Base-by-base conservation (phyloP, 345 rosid species). In the Viola odorata region DNA sequence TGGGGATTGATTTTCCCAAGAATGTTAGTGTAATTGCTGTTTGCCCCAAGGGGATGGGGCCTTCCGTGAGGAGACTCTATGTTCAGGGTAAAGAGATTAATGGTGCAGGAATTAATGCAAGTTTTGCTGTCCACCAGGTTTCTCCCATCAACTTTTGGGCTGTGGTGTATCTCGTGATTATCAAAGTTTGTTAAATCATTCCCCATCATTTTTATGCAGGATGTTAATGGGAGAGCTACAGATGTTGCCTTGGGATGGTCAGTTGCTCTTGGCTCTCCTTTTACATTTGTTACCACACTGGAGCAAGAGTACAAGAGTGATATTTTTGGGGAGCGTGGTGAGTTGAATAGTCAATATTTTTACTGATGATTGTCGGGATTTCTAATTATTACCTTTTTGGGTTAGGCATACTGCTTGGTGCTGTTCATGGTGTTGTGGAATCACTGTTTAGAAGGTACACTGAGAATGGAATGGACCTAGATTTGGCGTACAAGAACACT, bases 271-370 rank as follows among this genome's bases (percentile, higher is more conserved):
- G 97, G 97, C 23, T 91, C 97, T 60, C 97, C 97, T 45, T 91
- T 88, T 66, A 84, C 97, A 7, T 91, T 91, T 80, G 96, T 89
- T 53, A 91, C 97, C 38, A 91, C 91, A 44, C 76, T 91, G 68
- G 97, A 91, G 78, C 87, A 84, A 71, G 97, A 91, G 78, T 91
- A 91, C 77, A 88, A 69, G 87, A 91, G 97, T 81, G 97, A 91
- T 72, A 91, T 91, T 64, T 91, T 91, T 60, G 97, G 97, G 63
- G 97, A 91, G 74, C 79, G 96, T 12, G 97, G 97, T 86, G 51
- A 71, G 86, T 71, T 44, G 2, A 17, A 12, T 36, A 9, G 45
- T 40, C 5, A 16, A 17, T 16, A 41, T 41, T 13, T 7, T 53
- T 56, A 16, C 53, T n/a, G 3, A 23, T 0, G 32, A 23, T 23